Base-by-base conservation (phyloP, 2,329 filamentous ascomycete genomes). In the Fusarium incarnatum region DNA sequence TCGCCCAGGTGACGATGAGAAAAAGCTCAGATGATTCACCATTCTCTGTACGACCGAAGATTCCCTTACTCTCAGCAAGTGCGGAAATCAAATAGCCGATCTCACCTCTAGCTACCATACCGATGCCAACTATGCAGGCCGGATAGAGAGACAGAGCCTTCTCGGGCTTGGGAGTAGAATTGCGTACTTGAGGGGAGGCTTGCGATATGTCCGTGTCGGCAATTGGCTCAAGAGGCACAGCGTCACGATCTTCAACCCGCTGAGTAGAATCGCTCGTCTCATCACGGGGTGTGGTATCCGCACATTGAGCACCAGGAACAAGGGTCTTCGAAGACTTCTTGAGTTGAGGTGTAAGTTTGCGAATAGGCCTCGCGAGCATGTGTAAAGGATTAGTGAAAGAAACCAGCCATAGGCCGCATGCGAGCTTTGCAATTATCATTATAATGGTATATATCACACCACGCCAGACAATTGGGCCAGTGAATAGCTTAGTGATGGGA, bases 21-120 rank as follows among this genome's bases (percentile, higher is more conserved):
- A 87, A 88, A 1, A 87, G 75, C 22, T 85, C 79, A 0, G 81
- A 83, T 25, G 28, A 69, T 41, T 27, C 60, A n/a, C 48, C 58
- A 5, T 18, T 62, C 16, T 46, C 40, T 6, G 49, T 8, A 13
- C 61, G 55, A 1, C 61, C 56, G 41, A 86, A 86, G 16, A 85
- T 78, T 0, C 82, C 81, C 3, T 83, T 81, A 47, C 81, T 84
- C 72, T 92, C 85, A 0, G 91, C 91, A 0, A 94, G 78, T 0
- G 90, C 88, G 2, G 90, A 89, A 65, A 96, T 93, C 45, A 95
- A 78, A 66, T 94, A 94, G 0, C 92, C 92, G 34, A 95, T 93
- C 76, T 96, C 92, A 1, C 92, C 92, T n/a, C 92, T 84, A 0
- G 92, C 88, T 0, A 91, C 87, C 92, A 95, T 95, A 5, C 83